Percentiles rank a stretch among this genome's conserved stretches.
Conservation (phyloP, 2,329 filamentous ascomycete species). For the Epichloe glyceriae region DNA sequence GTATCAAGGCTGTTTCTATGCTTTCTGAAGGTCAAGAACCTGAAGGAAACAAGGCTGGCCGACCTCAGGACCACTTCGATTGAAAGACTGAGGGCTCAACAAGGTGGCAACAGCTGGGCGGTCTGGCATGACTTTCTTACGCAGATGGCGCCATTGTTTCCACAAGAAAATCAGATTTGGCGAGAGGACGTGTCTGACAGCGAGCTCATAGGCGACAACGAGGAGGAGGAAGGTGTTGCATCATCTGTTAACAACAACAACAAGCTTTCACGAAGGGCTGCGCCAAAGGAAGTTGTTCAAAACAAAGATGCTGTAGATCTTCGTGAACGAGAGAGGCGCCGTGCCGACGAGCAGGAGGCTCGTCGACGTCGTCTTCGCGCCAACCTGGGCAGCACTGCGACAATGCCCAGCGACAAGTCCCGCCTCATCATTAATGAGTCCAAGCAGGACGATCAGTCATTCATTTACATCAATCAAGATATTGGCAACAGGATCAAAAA, state of each 20-base stretch:
- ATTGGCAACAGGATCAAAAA: constrained; percentile 58
- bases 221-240: constrained; percentile 9
- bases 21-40: constrained; percentile 15
- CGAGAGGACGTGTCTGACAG: constrained; percentile 12
- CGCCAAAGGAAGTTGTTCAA: constrained; percentile 20
- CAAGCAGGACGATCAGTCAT: constrained; percentile 44
- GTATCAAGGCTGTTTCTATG: constrained; percentile 18
- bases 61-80: constrained; percentile 7
- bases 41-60: constrained; percentile 9
- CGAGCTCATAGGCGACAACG: constrained; percentile 7
- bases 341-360: constrained; percentile 39
- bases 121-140: constrained; percentile 17
- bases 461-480: constrained; percentile 50
- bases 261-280: constrained; percentile 11
- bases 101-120: constrained; percentile 11
- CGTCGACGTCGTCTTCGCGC: constrained; percentile 35
- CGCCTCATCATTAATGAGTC: constrained; percentile 54
- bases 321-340: constrained; percentile 41
- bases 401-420: constrained; percentile 30
- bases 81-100: constrained; percentile 8
- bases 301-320: constrained; percentile 32
- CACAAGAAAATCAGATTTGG: constrained; percentile 21
- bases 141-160: constrained; percentile 15
- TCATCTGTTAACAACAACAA: constrained; percentile 5
- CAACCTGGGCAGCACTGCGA: constrained; percentile 30